A percentile compares a stretch with the other conserved stretches of the same genome.
phyloP scores from a whole-genome alignment of 2,329 filamentous ascomycete species.

The Ceratocystis ficicola region DNA sequence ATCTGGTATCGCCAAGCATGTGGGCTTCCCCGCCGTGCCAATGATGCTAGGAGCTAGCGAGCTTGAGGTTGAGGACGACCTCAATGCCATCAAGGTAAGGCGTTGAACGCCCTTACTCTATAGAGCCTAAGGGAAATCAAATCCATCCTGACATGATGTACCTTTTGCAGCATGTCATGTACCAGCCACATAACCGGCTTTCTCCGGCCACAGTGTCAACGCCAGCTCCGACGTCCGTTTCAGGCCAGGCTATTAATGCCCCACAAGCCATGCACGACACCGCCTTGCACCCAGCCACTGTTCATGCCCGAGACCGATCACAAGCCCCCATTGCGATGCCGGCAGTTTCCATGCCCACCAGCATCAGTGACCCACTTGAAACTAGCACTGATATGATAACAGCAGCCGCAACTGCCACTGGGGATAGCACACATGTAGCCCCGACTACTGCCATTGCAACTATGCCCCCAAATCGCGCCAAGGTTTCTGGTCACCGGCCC shows the following conservation, averaged over 20 bases:
- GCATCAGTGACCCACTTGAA: neutral
- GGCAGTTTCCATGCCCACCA: neutral
- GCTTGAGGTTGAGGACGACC: conserved; percentile 70
- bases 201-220: conserved; percentile 7
- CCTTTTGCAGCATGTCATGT: conserved; percentile 18
- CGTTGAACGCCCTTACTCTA: conserved; percentile 13
- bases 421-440: neutral
- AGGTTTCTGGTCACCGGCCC: neutral
- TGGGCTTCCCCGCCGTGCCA: conserved; percentile 93
- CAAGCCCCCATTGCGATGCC: conserved; percentile 7
- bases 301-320: neutral
- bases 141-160: conserved; percentile 17
- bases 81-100: conserved; percentile 71
- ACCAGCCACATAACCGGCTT: conserved; percentile 12
- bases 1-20: conserved; percentile 82
- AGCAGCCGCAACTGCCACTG: neutral
- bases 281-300: neutral
- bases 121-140: conserved; percentile 10
- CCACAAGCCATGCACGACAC: neutral
- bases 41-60: conserved; percentile 60
- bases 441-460: neutral
- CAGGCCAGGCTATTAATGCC: neutral
- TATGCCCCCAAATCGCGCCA: neutral
- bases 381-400: neutral
- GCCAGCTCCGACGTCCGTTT: neutral